Percentiles rank a stretch among this genome's conserved stretches.
phyloP scores from a whole-genome alignment of 345 rosid species.

The Adansonia digitata region DNA sequence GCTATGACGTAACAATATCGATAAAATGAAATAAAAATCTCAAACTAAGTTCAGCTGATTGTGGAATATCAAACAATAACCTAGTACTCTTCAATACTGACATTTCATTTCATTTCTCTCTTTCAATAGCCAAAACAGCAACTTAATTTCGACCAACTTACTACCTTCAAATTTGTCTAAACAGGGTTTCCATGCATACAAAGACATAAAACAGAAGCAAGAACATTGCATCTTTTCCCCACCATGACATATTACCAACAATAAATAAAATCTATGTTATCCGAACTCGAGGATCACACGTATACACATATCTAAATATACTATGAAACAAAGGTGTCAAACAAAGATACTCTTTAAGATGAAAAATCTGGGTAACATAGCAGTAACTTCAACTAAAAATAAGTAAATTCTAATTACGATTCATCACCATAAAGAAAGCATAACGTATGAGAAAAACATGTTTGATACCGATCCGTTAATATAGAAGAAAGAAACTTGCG shows the following conservation, averaged over 20 bases:
- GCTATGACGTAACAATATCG: not conserved
- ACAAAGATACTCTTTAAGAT: too few relatives aligned
- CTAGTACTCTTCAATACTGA: too few relatives aligned
- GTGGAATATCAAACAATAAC: not conserved
- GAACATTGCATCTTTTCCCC: not conserved
- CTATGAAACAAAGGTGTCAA: too few relatives aligned
- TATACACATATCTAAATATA: too few relatives aligned
- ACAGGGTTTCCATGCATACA: not conserved
- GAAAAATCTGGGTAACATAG: not conserved
- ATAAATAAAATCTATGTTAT: not conserved
- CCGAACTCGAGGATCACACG: not conserved
- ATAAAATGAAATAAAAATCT: not conserved
- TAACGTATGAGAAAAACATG: not conserved
- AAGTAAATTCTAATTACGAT: not conserved
- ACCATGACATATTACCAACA: not conserved
- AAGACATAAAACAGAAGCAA: not conserved
- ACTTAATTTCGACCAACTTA: not conserved
- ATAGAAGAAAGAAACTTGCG: not conserved
- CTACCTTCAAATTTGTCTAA: not conserved
- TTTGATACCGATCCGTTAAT: constrained; percentile 18
- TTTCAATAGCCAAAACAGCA: not conserved
- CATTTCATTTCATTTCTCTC: not conserved
- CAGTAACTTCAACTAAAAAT: not conserved
- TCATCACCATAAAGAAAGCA: not conserved
- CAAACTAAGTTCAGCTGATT: not conserved